Percentiles rank a stretch among this genome's conserved stretches.
phyloP scores from a whole-genome alignment of 2,329 filamentous ascomycete species.

The Penicillium sp. region DNA sequence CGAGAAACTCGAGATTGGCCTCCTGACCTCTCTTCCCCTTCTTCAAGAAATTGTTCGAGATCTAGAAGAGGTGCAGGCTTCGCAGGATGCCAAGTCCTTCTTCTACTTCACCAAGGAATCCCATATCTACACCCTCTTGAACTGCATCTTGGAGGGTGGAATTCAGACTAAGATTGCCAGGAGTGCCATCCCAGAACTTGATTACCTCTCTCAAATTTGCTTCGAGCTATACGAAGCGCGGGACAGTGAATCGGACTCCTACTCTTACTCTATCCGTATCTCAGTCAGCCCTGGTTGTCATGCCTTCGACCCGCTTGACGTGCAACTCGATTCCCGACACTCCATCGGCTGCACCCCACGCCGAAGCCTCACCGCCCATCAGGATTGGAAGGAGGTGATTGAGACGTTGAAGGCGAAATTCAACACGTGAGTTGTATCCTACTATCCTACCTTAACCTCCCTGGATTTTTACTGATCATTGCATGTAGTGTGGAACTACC shows the following conservation, averaged over 20 bases:
- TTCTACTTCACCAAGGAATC: slow-evolving; percentile 99
- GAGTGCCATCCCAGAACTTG: slow-evolving; percentile 91
- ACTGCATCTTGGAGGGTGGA: slow-evolving; percentile 95
- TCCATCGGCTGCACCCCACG: slow-evolving; percentile 93
- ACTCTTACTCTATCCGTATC: slow-evolving; percentile 94
- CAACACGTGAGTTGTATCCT: slow-evolving; percentile 66
- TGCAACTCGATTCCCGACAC: slow-evolving; percentile 93
- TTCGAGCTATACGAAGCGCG: slow-evolving; percentile 97
- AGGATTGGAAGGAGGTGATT: slow-evolving; percentile 95
- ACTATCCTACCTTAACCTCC: slow-evolving; percentile 14
- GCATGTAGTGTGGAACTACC: slow-evolving; percentile 49
- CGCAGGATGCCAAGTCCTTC: slow-evolving; percentile 89
- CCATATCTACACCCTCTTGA: slow-evolving; percentile 96
- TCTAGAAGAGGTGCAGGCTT: slow-evolving; percentile 94
- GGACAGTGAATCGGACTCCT: slow-evolving; percentile 71
- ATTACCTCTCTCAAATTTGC: slow-evolving; percentile 96
- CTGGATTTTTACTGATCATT: slow-evolving; percentile 1
- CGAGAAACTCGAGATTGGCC: slow-evolving; percentile 97
- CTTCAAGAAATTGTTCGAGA: slow-evolving; percentile 97
- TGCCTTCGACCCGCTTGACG: slow-evolving; percentile 91
- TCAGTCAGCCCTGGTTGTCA: slow-evolving; percentile 95
- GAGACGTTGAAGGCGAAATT: slow-evolving; percentile 94
- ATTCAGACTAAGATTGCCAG: slow-evolving; percentile 96
- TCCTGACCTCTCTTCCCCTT: slow-evolving; percentile 87
- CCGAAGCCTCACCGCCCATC: slow-evolving; percentile 82